phyloP scores from a whole-genome alignment of 345 rosid species.

The Salix purpurea region DNA sequence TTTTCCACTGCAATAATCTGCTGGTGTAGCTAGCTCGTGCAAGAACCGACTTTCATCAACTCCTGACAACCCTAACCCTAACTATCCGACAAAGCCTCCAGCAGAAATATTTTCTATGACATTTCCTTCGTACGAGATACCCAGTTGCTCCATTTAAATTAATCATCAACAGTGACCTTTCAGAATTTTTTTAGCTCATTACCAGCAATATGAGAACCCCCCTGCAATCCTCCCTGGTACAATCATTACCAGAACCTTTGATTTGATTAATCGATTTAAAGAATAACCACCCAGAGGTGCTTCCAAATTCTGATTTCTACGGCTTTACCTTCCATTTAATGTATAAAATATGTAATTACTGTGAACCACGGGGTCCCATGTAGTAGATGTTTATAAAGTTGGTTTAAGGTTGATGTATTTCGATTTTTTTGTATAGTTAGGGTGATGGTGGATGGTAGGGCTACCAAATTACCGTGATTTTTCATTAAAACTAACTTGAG shows the following conservation, averaged over 20 bases:
- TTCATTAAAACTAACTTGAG: too few relatives aligned
- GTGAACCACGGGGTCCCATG: constrained; percentile 9
- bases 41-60: constrained; percentile 15
- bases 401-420: too few relatives aligned
- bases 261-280: neutral
- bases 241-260: constrained; percentile 3
- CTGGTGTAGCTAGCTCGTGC: constrained; percentile 14
- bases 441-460: too few relatives aligned
- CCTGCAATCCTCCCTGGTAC: constrained; percentile 7
- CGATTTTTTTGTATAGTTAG: too few relatives aligned
- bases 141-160: neutral
- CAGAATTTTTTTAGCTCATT: neutral
- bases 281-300: neutral
- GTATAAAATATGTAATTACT: neutral
- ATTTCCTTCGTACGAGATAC: neutral
- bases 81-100: constrained; percentile 19
- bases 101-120: neutral
- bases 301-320: neutral
- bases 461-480: too few relatives aligned
- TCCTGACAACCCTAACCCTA: constrained; percentile 4
- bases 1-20: neutral
- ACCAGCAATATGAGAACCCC: neutral
- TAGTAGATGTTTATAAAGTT: neutral
- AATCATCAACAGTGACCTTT: neutral
- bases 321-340: neutral